Percentiles rank a stretch among this genome's conserved stretches.
Conservation (phyloP, 129 eudicot species). For the Flaveria linearis region DNA sequence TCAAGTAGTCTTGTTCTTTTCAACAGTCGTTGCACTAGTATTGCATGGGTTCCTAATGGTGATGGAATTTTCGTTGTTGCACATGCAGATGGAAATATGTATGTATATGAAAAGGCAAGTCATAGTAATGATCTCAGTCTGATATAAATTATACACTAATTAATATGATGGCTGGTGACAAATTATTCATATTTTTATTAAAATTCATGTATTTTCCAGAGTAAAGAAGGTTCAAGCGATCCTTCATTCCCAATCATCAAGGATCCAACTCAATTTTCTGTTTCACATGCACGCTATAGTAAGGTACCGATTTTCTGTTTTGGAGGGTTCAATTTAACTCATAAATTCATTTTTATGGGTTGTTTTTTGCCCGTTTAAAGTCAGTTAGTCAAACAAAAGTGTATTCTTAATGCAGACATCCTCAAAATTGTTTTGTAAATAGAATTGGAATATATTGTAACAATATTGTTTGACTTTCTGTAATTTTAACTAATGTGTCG, state of each 20-base stretch:
- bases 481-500: not conserved
- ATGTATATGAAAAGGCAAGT: constrained; percentile 92
- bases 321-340: not conserved
- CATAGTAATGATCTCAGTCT: constrained; percentile 20
- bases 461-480: not conserved
- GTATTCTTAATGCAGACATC: not conserved
- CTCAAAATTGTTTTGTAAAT: not conserved
- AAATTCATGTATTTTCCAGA: constrained; percentile 39
- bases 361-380: not conserved
- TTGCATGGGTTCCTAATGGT: constrained; percentile 89
- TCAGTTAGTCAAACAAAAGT: not conserved
- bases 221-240: constrained; percentile 79
- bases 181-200: constrained; percentile 3
- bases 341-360: not conserved
- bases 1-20: constrained; percentile 33
- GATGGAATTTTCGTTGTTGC: constrained; percentile 87
- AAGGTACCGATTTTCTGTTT: constrained; percentile 54
- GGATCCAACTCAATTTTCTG: constrained; percentile 84
- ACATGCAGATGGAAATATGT: constrained; percentile 94
- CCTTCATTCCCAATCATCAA: constrained; percentile 76
- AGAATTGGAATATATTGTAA: not conserved
- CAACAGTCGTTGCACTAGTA: constrained; percentile 81
- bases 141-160: constrained; percentile 6
- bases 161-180: constrained; percentile 26
- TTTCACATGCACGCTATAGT: constrained; percentile 84